Evolutionary conservation across 768 basidiomycete species (phyloP).

Genomic region (Cyathus striatus): DNA sequence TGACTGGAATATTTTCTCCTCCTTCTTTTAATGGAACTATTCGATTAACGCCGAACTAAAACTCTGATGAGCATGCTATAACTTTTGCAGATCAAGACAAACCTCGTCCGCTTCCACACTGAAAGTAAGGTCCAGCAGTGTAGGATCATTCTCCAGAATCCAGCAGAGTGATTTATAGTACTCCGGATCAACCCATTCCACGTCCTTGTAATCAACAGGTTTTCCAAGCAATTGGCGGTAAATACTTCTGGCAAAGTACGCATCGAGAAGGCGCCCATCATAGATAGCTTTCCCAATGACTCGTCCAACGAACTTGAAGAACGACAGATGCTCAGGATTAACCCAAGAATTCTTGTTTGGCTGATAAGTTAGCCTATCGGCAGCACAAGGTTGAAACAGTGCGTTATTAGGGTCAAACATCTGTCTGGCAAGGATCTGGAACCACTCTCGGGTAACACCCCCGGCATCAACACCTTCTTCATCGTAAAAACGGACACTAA

Average conservation of each 20-base stretch:
- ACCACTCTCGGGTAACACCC: slow-evolving; percentile 97
- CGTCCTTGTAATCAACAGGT: slow-evolving; percentile 91
- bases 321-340: slow-evolving; percentile 92
- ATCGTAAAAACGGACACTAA: slow-evolving; percentile 92
- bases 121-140: slow-evolving; percentile 82
- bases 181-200: slow-evolving; percentile 97
- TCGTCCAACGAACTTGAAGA: slow-evolving; percentile 98
- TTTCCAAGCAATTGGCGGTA: slow-evolving; percentile 94
- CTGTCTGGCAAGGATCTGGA: slow-evolving; percentile 94
- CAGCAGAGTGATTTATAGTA: slow-evolving; percentile 98
- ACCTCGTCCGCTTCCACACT: slow-evolving; percentile 96
- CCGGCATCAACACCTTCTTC: slow-evolving; percentile 99
- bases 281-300: slow-evolving; percentile 98
- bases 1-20: slow-evolving; percentile 82
- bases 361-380: slow-evolving; percentile 92
- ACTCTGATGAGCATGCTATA: slow-evolving; percentile 5
- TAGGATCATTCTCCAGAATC: slow-evolving; percentile 97
- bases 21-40: slow-evolving; percentile 83
- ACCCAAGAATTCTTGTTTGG: slow-evolving; percentile 92
- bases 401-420: slow-evolving; percentile 99
- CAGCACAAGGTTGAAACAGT: slow-evolving; percentile 96
- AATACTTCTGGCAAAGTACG: slow-evolving; percentile 95
- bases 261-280: slow-evolving; percentile 92
- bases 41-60: slow-evolving; percentile 85
- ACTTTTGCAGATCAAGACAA: slow-evolving; percentile 16